Conservation (phyloP, 345 rosid species). For the Brassica nigra region DNA sequence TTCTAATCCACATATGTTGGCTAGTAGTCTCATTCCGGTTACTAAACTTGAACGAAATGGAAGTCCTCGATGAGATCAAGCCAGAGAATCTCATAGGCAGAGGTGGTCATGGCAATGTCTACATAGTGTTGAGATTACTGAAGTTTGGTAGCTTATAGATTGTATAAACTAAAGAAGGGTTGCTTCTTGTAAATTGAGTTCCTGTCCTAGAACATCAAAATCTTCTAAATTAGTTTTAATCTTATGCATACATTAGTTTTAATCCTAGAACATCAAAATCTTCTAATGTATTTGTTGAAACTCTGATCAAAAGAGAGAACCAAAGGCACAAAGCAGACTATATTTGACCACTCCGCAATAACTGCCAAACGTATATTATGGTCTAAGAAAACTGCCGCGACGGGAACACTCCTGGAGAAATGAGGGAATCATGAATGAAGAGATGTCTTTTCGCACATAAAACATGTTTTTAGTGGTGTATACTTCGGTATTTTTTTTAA, state of each 20-base stretch:
- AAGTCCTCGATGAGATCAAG: constrained; percentile 57
- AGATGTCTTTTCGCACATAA: background rate
- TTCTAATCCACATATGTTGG: constrained; percentile 41
- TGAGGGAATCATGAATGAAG: background rate
- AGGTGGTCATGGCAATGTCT: constrained; percentile 87
- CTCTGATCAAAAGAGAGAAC: background rate
- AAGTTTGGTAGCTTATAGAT: background rate
- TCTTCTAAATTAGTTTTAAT: no score
- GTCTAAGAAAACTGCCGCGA: background rate
- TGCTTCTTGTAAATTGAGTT: background rate
- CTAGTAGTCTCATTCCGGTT: constrained; percentile 61
- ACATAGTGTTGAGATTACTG: constrained; percentile 45
- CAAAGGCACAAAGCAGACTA: background rate
- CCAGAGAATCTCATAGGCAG: constrained; percentile 77
- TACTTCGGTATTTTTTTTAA: background rate
- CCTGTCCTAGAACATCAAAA: background rate
- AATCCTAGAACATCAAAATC: background rate
- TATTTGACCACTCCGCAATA: background rate
- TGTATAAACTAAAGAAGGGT: background rate
- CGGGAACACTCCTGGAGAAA: background rate
- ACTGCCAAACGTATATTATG: background rate
- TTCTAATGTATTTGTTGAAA: background rate
- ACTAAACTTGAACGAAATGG: constrained; percentile 61
- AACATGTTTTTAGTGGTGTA: background rate
- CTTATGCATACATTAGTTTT: no score